Percentiles rank a stretch among this genome's conserved stretches.
These are phyloP conservation scores for Teunomyces cretensis DNA, from an alignment of 805 yeast genomes.

Conservation along the genomic window DNA sequence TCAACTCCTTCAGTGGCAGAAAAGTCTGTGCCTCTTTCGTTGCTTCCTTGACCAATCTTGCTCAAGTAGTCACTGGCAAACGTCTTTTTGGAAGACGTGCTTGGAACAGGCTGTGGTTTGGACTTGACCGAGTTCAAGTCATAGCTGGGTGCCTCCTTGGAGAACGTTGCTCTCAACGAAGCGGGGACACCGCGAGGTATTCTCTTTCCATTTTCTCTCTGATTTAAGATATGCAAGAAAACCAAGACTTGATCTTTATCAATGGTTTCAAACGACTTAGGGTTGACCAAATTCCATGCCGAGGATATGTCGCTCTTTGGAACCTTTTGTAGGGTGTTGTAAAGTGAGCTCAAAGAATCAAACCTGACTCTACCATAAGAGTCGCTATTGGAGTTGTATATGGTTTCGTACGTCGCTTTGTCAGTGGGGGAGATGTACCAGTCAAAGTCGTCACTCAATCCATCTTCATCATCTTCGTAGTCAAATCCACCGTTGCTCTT, in stretches of 20 bases:
- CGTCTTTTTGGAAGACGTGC: constrained; percentile 19
- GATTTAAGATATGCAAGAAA: constrained; percentile 86
- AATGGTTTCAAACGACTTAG: constrained; percentile 80
- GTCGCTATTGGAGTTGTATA: constrained; percentile 75
- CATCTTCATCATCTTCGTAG: constrained; percentile 60
- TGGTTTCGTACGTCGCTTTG: constrained; percentile 70
- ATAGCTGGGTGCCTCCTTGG: constrained; percentile 78
- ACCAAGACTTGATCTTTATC: constrained; percentile 92
- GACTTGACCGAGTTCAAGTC: constrained; percentile 39
- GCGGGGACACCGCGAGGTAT: constrained; percentile 96
- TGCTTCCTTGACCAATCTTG: constrained; percentile 53
- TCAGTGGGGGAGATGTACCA: constrained; percentile 97
- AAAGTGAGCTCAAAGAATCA: constrained; percentile 67
- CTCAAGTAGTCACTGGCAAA: constrained; percentile 58
- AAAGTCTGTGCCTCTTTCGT: constrained; percentile 63
- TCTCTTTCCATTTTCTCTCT: constrained; percentile 78
- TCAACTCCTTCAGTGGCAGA: constrained; percentile 75
- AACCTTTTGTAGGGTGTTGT: constrained; percentile 64
- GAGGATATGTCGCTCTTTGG: constrained; percentile 83
- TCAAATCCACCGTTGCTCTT: constrained; percentile 18
- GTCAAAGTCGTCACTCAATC: constrained; percentile 70
- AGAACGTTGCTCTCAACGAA: constrained; percentile 85
- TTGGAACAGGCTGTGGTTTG: constrained; percentile 4
- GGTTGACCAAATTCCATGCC: constrained; percentile 95
- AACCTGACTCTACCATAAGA: constrained; percentile 77